Percentiles rank a stretch among this genome's conserved stretches.
Evolutionary conservation across 768 basidiomycete species (phyloP).

Genomic region (Termitomyces sp.): DNA sequence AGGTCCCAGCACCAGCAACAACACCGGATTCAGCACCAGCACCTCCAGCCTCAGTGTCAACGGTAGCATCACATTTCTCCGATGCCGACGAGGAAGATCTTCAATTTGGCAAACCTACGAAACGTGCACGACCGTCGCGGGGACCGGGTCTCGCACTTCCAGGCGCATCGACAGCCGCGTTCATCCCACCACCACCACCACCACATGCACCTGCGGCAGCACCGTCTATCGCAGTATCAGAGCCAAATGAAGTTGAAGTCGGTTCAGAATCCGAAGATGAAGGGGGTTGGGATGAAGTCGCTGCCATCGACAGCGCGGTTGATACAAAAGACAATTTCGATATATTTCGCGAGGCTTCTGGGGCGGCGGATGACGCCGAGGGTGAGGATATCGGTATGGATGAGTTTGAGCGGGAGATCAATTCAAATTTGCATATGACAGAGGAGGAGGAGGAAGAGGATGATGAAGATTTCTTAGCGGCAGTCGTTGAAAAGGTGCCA

Average conservation of each 20-base stretch:
- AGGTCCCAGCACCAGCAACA: background rate
- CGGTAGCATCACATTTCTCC: constrained; percentile 7
- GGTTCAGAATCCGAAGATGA: constrained; percentile 33
- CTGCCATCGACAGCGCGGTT: constrained; percentile 6
- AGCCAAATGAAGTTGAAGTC: constrained; percentile 5
- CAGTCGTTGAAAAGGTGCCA: constrained; percentile 22
- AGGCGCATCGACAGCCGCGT: constrained; percentile 20
- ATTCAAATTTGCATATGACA: constrained; percentile 29
- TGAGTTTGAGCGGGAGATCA: constrained; percentile 32
- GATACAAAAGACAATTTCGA: constrained; percentile 23
- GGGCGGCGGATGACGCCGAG: constrained; percentile 16
- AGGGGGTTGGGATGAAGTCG: constrained; percentile 52
- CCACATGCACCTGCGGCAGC: constrained; percentile 13
- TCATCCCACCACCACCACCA: constrained; percentile 18
- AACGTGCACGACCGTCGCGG: constrained; percentile 23
- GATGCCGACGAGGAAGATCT: constrained; percentile 43
- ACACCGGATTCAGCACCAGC: background rate
- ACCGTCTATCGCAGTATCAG: background rate
- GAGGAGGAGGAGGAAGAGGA: constrained; percentile 46
- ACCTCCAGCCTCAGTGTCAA: background rate
- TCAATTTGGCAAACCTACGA: constrained; percentile 43
- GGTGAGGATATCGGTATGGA: constrained; percentile 36
- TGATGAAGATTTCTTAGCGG: constrained; percentile 51
- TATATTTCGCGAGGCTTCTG: constrained; percentile 19
- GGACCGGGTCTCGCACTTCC: constrained; percentile 35